phyloP scores from a whole-genome alignment of 208 protist genomes.

The Trypanosoma lewisi region DNA sequence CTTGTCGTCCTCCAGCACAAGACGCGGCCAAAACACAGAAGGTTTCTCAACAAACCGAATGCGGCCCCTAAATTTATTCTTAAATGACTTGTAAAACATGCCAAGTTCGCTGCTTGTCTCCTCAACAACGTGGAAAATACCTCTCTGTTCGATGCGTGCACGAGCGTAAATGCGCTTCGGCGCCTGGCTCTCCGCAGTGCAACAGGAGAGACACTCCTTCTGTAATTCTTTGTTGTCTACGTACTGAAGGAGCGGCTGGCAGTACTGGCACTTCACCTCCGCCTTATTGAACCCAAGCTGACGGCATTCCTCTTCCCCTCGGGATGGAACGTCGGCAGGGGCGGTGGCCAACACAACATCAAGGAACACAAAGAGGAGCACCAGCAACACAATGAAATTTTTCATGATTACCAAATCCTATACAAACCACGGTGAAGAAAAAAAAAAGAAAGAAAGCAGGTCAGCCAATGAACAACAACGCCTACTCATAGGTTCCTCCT shows the following conservation, averaged over 20 bases:
- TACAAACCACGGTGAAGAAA: background rate
- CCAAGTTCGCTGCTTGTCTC: conserved; percentile 16
- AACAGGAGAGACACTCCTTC: conserved; percentile 57
- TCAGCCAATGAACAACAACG: too few species aligned
- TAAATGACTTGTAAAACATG: conserved; percentile 18
- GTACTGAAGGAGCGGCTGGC: conserved; percentile 36
- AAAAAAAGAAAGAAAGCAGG: background rate
- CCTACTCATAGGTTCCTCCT: too few species aligned
- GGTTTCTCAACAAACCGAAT: background rate
- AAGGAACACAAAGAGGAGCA: background rate
- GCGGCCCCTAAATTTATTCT: conserved; percentile 20
- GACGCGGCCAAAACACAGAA: background rate
- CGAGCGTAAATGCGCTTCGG: conserved; percentile 1
- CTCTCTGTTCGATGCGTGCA: conserved; percentile 18
- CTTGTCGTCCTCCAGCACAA: conserved; percentile 7
- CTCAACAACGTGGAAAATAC: background rate
- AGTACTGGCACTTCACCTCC: conserved; percentile 33
- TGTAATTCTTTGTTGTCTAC: conserved; percentile 37
- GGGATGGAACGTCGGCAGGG: background rate
- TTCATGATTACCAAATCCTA: conserved; percentile 4
- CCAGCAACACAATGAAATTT: conserved; percentile 1
- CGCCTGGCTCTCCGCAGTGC: conserved; percentile 15
- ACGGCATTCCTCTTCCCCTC: conserved; percentile 32
- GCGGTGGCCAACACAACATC: background rate
- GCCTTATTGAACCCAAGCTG: conserved; percentile 40